A percentile compares a stretch with the other conserved stretches of the same genome.
phyloP scores from a whole-genome alignment of 176 grass and related monocot species.

The Oryza australiensis region DNA sequence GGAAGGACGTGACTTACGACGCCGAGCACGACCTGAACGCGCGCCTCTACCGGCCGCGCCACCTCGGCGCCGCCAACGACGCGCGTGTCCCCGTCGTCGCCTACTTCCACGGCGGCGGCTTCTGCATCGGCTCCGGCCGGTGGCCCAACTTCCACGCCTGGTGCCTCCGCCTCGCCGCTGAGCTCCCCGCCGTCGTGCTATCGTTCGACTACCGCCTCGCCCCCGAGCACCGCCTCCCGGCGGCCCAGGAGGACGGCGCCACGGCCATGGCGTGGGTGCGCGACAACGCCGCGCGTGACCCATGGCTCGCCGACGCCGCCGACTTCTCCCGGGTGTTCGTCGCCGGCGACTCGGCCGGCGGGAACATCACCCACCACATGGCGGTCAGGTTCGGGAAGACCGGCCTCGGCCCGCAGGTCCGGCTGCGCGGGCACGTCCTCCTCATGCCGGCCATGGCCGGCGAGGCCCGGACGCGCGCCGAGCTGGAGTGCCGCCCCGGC shows the following conservation, averaged over 20 bases:
- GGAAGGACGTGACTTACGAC: slow-evolving; percentile 38
- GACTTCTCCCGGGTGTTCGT: slow-evolving; percentile 54
- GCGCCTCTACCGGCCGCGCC: slow-evolving; percentile 32
- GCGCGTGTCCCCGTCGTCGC: slow-evolving; percentile 33
- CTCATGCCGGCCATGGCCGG: slow-evolving; percentile 43
- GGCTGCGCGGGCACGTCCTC: slow-evolving; percentile 39
- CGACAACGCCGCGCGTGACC: slow-evolving; percentile 12
- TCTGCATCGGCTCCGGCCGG: slow-evolving; percentile 42
- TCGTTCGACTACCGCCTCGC: slow-evolving; percentile 59
- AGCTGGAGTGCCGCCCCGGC: slow-evolving; percentile 36
- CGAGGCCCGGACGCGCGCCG: slow-evolving; percentile 28
- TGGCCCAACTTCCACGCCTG: slow-evolving; percentile 43
- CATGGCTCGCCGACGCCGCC: slow-evolving; percentile 48
- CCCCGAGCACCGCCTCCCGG: slow-evolving; percentile 50
- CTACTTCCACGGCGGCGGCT: slow-evolving; percentile 53
- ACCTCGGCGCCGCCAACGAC: slow-evolving; percentile 1
- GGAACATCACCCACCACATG: slow-evolving; percentile 56
- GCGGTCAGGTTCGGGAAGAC: slow-evolving; percentile 16
- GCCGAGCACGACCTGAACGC: slow-evolving; percentile 20
- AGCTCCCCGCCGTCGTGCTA: slow-evolving; percentile 35
- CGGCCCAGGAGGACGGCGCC: slow-evolving; percentile 45
- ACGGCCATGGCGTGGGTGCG: slow-evolving; percentile 41
- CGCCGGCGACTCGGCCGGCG: slow-evolving; percentile 55
- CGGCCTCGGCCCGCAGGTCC: slow-evolving; percentile 1
- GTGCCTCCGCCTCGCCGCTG: slow-evolving; percentile 55